Evolutionary conservation across 2,329 filamentous ascomycete species (phyloP).

Genomic region (Aspergillus chevalieri): DNA sequence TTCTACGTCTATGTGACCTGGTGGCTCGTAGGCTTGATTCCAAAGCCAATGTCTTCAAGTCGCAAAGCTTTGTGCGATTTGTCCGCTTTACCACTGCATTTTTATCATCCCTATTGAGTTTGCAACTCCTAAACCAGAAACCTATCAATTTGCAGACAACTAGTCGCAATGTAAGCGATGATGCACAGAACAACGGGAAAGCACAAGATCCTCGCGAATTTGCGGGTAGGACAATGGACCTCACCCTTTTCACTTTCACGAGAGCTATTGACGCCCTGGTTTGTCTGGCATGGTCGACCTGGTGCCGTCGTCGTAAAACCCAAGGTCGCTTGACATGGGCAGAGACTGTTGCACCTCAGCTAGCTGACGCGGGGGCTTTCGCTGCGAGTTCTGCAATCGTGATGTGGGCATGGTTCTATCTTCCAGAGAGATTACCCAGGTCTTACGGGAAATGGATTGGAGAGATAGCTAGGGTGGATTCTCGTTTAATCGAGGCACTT

Average conservation of each 20-base stretch:
- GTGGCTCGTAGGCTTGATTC: constrained; percentile 14
- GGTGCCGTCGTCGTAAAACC: constrained; percentile 28
- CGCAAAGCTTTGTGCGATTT: constrained; percentile 15
- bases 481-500: constrained; percentile 67
- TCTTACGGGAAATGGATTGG: constrained; percentile 79
- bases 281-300: constrained; percentile 58
- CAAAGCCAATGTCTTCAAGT: constrained; percentile 11
- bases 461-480: constrained; percentile 67
- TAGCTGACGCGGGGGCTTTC: constrained; percentile 66
- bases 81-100: constrained; percentile 42
- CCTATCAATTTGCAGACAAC: constrained; percentile 15
- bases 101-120: constrained; percentile 45
- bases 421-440: constrained; percentile 61
- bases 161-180: constrained; percentile 4
- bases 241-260: constrained; percentile 71
- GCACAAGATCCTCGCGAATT: constrained; percentile 26
- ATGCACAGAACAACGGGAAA: constrained; percentile 5
- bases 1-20: constrained; percentile 20
- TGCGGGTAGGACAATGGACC: constrained; percentile 70
- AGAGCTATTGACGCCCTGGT: constrained; percentile 67
- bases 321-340: constrained; percentile 26
- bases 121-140: constrained; percentile 43
- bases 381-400: constrained; percentile 65
- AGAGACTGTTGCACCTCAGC: constrained; percentile 36
- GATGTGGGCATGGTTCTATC: constrained; percentile 88